Evolutionary conservation across 2,329 filamentous ascomycete genomes (phyloP), one percentile per base, ranked within the genome.

Genomic region (Aspergillus ustus): DNA sequence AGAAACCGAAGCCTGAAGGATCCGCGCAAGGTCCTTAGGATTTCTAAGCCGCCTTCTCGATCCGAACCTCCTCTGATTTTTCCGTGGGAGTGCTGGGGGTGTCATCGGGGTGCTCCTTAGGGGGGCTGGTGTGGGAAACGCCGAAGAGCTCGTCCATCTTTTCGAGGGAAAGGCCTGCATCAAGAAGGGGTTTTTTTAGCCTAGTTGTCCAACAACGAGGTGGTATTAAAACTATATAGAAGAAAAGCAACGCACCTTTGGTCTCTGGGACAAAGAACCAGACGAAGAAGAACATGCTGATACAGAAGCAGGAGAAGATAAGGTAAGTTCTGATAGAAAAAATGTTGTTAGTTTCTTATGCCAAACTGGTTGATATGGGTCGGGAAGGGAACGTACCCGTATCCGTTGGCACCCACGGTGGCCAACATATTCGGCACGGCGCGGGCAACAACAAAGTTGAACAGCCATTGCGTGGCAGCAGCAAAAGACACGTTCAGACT

Each of bases 201-300:
- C 34, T 9, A 17, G 28, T n/a, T 9, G n/a, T 22, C 22, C 20
- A 20, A 25, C n/a, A 19, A 29, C 28, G 8, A 15, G 19, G 25
- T 19, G 22, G 17, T 11, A 17, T 49, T 28, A 20, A 7, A 17
- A 19, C 11, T n/a, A 22, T n/a, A 45, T 20, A 43, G 17, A 22
- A 49, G 4, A 3, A 8, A 37, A 25, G 22, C 11, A 44, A 46
- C 76, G 70, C 66, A 81, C 89, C 89, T 79, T 91, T 91, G 11
- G 89, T 91, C 77, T 91, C 89, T 0, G 89, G 89, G n/a, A 90
- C 83, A 64, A 88, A 83, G 79, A 89, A 87, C 81, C 83, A 89
- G 15, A 87, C 86, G 70, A 89, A 89, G 57, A 88, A 64, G 63
- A 85, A 85, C 85, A 91, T 90, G 67, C 81, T 71, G 68, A 88